These are phyloP conservation scores for Ascochyta lentis DNA, from an alignment of 2,329 filamentous ascomycete genomes.

Conservation along the genomic window DNA sequence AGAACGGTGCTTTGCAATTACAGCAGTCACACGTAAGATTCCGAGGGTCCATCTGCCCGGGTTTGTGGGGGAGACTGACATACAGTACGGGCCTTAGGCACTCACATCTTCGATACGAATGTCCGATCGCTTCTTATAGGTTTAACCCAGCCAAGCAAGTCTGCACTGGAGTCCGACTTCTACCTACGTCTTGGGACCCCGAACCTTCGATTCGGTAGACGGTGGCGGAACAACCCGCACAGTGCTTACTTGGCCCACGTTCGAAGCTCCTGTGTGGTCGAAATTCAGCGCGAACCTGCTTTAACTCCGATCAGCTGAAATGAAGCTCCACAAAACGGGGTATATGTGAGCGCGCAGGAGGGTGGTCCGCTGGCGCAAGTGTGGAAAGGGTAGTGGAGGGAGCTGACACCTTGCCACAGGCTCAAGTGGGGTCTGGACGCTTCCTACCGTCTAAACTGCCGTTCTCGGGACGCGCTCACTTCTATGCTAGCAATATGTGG, in stretches of 20 bases:
- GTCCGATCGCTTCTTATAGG: constrained; percentile 3
- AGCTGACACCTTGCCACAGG: constrained; percentile 10
- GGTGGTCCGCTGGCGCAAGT: constrained; percentile 6
- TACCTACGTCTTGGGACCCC: not conserved
- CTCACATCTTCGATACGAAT: constrained; percentile 4
- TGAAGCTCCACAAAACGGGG: constrained; percentile 4
- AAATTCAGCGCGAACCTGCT: not conserved
- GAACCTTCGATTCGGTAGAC: not conserved
- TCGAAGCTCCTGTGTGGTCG: constrained; percentile 4
- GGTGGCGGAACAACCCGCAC: not conserved
- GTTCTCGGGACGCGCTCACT: constrained; percentile 6
- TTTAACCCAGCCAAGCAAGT: not conserved
- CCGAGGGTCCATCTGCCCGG: not conserved
- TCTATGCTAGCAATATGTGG: constrained; percentile 15
- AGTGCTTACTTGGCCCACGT: constrained; percentile 2
- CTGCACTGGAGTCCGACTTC: not conserved
- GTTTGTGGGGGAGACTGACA: constrained; percentile 12
- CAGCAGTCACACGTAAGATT: not conserved
- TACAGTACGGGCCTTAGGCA: constrained; percentile 5
- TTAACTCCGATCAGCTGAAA: constrained; percentile 5
- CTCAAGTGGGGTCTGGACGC: constrained; percentile 15
- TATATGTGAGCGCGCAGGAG: constrained; percentile 6
- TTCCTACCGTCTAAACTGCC: constrained; percentile 10
- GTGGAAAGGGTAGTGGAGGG: constrained; percentile 7
- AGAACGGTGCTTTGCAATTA: not conserved